These are phyloP conservation scores for Psilocybe tampanensis DNA, from an alignment of 768 basidiomycete genomes.

Conservation along the genomic window DNA sequence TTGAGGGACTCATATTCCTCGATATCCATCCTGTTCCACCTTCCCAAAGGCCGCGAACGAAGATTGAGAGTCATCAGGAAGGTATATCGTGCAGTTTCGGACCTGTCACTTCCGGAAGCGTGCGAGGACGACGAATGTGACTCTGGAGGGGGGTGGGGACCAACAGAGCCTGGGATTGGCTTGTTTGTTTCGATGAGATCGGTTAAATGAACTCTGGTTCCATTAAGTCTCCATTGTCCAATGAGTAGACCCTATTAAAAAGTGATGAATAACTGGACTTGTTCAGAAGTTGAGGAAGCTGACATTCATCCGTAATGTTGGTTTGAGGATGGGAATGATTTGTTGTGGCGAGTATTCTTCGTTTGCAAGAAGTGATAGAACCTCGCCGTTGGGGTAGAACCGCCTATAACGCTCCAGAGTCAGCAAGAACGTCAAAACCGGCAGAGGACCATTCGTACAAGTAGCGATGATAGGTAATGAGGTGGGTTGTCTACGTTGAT, in stretches of 20 bases:
- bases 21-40: constrained; percentile 84
- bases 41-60: constrained; percentile 77
- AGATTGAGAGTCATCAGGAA: constrained; percentile 77
- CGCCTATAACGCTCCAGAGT: constrained; percentile 48
- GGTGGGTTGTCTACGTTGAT: constrained; percentile 60
- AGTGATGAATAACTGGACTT: not conserved
- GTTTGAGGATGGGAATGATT: constrained; percentile 76
- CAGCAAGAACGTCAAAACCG: not conserved
- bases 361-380: constrained; percentile 83
- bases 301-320: constrained; percentile 79
- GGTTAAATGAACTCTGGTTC: constrained; percentile 58
- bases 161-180: constrained; percentile 10
- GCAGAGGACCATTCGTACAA: constrained; percentile 50
- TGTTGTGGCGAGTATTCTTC: constrained; percentile 73
- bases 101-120: constrained; percentile 5
- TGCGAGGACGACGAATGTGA: constrained; percentile 3
- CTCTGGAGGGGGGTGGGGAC: constrained; percentile 10
- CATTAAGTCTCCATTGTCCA: constrained; percentile 73
- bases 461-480: constrained; percentile 93
- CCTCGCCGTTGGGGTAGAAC: constrained; percentile 85
- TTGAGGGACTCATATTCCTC: constrained; percentile 74
- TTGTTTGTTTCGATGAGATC: constrained; percentile 64
- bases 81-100: constrained; percentile 49
- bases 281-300: not conserved
- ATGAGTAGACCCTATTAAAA: constrained; percentile 63